A percentile compares a stretch with the other conserved stretches of the same genome.
Conservation (phyloP, 306 rosid genomes). For the Malus asiatica region DNA sequence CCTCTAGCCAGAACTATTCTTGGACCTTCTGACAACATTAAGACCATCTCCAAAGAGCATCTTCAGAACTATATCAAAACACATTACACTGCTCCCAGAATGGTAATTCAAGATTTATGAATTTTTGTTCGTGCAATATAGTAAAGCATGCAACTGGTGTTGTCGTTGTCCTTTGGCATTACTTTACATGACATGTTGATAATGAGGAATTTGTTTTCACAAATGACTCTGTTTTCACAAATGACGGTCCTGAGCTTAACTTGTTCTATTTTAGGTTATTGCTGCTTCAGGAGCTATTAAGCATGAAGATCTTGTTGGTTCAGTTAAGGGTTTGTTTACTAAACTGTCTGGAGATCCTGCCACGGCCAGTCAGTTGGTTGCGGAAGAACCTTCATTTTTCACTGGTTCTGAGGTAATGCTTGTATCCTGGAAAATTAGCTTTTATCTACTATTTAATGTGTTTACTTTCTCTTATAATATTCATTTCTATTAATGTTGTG, state of each 20-base stretch:
- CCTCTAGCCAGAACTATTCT: constrained; percentile 92
- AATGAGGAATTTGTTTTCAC: not conserved
- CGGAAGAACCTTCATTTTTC: constrained; percentile 69
- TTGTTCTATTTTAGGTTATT: constrained; percentile 44
- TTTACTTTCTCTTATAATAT: not conserved
- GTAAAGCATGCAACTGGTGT: not conserved
- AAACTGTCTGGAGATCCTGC: constrained; percentile 72
- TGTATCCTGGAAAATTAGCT: not conserved
- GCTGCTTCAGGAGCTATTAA: constrained; percentile 90
- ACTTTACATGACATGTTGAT: not conserved
- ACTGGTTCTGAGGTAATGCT: constrained; percentile 88
- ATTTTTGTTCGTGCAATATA: not conserved
- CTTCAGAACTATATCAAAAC: constrained; percentile 73
- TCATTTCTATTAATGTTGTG: constrained; percentile 2
- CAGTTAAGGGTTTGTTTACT: constrained; percentile 59
- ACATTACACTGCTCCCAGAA: constrained; percentile 91
- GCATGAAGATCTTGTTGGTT: constrained; percentile 70
- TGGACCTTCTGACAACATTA: constrained; percentile 79
- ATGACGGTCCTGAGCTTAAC: not conserved
- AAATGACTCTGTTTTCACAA: not conserved
- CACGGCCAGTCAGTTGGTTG: constrained; percentile 71
- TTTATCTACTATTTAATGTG: not conserved
- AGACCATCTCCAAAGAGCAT: constrained; percentile 74
- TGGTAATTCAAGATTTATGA: constrained; percentile 39
- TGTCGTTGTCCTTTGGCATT: not conserved